Conservation (phyloP, 225 moss, liverwort and hornwort species). For the Physcomitrellopsis africana region DNA sequence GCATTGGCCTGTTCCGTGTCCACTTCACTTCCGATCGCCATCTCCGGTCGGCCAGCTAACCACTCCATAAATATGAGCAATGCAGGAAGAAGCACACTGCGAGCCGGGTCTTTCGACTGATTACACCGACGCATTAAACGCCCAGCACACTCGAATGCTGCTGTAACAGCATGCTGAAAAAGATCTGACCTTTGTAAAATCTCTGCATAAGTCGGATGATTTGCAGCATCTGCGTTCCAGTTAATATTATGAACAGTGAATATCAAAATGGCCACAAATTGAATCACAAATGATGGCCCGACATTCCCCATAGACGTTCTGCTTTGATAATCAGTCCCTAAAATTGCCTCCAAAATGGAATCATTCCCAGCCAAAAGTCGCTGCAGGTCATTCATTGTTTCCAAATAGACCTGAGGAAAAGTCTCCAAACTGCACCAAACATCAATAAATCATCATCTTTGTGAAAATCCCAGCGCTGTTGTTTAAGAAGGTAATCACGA, state of each 20-base stretch:
- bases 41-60: conserved; percentile 92
- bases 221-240: conserved; percentile 77
- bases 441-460: conserved; percentile 23
- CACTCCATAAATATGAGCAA: conserved; percentile 94
- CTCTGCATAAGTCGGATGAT: conserved; percentile 93
- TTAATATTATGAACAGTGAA: conserved; percentile 96
- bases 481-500: not conserved
- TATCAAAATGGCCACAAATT: conserved; percentile 84
- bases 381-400: conserved; percentile 85
- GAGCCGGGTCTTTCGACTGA: conserved; percentile 70
- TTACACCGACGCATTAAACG: conserved; percentile 85
- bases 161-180: conserved; percentile 87
- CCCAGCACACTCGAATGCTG: conserved; percentile 94
- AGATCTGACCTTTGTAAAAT: conserved; percentile 94
- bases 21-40: conserved; percentile 88
- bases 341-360: conserved; percentile 66
- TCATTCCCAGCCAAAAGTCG: conserved; percentile 79
- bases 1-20: conserved; percentile 88
- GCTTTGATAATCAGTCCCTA: conserved; percentile 80
- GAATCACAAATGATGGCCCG: conserved; percentile 83
- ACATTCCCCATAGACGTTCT: conserved; percentile 76
- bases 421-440: conserved; percentile 79
- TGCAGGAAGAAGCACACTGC: conserved; percentile 89
- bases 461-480: not conserved
- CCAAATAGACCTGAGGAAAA: conserved; percentile 84